Evolutionary conservation across 768 basidiomycete species (phyloP).

Genomic region (Dioszegia crocea): DNA sequence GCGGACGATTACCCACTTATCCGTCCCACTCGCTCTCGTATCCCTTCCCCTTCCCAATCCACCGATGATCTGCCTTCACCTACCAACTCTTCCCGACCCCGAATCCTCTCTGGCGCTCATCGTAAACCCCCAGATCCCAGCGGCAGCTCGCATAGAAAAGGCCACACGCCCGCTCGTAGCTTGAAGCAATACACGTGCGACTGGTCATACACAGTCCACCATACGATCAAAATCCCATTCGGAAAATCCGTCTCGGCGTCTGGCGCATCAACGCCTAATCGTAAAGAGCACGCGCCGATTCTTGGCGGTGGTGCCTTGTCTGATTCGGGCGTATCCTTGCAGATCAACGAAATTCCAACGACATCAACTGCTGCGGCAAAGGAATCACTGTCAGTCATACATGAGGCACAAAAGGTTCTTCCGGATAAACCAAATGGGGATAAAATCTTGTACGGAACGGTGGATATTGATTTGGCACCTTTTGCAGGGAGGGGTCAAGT

Average conservation of each 20-base stretch:
- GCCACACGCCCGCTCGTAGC: constrained; percentile 17
- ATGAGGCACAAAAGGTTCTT: background rate
- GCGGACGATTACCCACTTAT: background rate
- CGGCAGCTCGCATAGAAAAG: constrained; percentile 18
- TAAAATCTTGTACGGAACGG: constrained; percentile 23
- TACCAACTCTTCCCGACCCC: background rate
- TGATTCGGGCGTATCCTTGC: constrained; percentile 27
- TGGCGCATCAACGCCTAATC: background rate
- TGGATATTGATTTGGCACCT: constrained; percentile 38
- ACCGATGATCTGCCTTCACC: background rate
- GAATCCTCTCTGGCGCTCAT: background rate
- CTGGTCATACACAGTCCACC: constrained; percentile 31
- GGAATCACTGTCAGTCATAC: background rate
- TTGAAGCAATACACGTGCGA: constrained; percentile 26
- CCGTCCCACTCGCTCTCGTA: background rate
- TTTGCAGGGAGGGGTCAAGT: constrained; percentile 36
- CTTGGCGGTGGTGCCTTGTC: constrained; percentile 30
- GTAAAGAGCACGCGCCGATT: constrained; percentile 12
- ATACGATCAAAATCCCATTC: constrained; percentile 26
- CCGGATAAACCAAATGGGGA: constrained; percentile 6
- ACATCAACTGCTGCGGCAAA: background rate
- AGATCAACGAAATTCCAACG: constrained; percentile 23
- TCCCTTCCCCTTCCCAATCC: background rate
- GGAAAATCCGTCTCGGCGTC: constrained; percentile 17
- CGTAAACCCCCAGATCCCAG: background rate